These are phyloP conservation scores for Allantophomopsis lycopodina DNA, from an alignment of 2,329 filamentous ascomycete species.

Conservation along the genomic window DNA sequence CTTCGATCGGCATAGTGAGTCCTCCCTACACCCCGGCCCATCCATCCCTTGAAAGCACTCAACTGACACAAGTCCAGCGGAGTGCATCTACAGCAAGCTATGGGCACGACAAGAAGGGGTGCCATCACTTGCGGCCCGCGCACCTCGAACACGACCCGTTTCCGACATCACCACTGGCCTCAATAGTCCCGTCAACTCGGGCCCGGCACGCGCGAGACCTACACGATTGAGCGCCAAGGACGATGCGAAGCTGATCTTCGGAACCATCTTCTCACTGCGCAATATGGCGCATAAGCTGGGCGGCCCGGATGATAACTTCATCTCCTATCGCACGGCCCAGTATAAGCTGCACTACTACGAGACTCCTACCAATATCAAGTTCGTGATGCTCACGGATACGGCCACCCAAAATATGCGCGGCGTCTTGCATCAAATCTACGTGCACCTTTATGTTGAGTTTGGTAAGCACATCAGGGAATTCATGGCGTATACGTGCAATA, in stretches of 20 bases:
- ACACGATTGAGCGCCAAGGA: slow-evolving; percentile 40
- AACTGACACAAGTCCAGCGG: slow-evolving; percentile 40
- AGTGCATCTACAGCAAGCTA: slow-evolving; percentile 89
- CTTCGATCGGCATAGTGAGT: slow-evolving; percentile 91
- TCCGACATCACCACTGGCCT: slow-evolving; percentile 27
- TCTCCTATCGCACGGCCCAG: slow-evolving; percentile 82
- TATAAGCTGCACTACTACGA: slow-evolving; percentile 99
- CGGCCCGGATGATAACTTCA: slow-evolving; percentile 84
- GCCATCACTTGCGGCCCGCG: slow-evolving; percentile 30
- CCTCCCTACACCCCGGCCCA: neutral
- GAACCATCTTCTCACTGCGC: slow-evolving; percentile 87
- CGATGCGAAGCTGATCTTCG: slow-evolving; percentile 94
- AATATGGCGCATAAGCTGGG: slow-evolving; percentile 96
- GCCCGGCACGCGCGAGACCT: slow-evolving; percentile 16
- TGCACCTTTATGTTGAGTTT: slow-evolving; percentile 95
- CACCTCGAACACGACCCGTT: slow-evolving; percentile 32
- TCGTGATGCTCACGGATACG: slow-evolving; percentile 91
- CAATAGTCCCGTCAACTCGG: slow-evolving; percentile 20
- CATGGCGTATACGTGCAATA: too few relatives aligned
- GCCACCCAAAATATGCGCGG: slow-evolving; percentile 82
- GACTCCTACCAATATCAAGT: slow-evolving; percentile 88
- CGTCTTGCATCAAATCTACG: slow-evolving; percentile 95
- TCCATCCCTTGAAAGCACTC: too few relatives aligned
- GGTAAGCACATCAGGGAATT: slow-evolving; percentile 31
- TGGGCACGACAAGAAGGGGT: slow-evolving; percentile 39